Conservation (phyloP, 805 yeast species). For the Hanseniaspora guilliermondii region DNA sequence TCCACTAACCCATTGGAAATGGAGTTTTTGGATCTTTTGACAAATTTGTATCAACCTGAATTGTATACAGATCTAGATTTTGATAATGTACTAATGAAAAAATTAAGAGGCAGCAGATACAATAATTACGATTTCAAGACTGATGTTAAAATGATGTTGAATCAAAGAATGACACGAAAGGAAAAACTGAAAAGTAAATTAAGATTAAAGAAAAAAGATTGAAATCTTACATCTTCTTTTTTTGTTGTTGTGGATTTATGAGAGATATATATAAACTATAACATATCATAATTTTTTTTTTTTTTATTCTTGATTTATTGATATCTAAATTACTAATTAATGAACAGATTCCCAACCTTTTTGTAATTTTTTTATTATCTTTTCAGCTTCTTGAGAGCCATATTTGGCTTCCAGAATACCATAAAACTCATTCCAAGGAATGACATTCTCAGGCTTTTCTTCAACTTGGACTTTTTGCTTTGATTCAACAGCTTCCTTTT, state of each 20-base stretch:
- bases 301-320: too few species aligned
- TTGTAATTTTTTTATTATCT: constrained; percentile 27
- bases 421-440: constrained; percentile 38
- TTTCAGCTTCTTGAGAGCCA: constrained; percentile 24
- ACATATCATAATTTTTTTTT: constrained; percentile 14
- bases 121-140: not conserved
- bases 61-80: not conserved
- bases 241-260: constrained; percentile 8
- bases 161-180: constrained; percentile 4
- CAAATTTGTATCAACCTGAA: constrained; percentile 1
- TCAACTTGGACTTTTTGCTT: constrained; percentile 8
- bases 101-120: not conserved
- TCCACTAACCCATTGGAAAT: constrained; percentile 5
- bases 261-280: not conserved
- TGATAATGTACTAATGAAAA: constrained; percentile 6
- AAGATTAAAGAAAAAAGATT: constrained; percentile 4
- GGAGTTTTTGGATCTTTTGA: constrained; percentile 7
- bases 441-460: constrained; percentile 8
- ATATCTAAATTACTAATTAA: not conserved
- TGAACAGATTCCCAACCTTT: constrained; percentile 28
- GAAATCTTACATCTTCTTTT: too few species aligned
- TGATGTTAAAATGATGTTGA: not conserved
- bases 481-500: constrained; percentile 1
- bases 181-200: not conserved
- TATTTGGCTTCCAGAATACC: constrained; percentile 27